Conservation (phyloP, 1,284 basidiomycete species). For the Ustilago crameri region DNA sequence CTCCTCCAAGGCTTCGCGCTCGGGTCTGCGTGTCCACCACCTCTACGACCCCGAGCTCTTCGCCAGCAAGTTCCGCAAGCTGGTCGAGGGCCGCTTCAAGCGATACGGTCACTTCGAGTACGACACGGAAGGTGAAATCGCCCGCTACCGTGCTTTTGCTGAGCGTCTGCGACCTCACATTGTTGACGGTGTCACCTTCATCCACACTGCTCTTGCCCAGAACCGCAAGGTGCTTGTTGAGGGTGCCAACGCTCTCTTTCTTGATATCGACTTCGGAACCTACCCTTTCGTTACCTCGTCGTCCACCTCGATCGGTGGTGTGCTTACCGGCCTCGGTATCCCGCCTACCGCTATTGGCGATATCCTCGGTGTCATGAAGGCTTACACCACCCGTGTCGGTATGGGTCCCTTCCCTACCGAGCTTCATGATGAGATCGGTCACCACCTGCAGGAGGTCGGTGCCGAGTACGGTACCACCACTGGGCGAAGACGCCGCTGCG, state of each 20-base stretch:
- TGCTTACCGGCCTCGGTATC: constrained; percentile 94
- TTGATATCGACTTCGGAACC: constrained; percentile 96
- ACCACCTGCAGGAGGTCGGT: constrained; percentile 92
- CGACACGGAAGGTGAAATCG: constrained; percentile 95
- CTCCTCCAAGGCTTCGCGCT: constrained; percentile 95
- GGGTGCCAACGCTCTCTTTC: constrained; percentile 97
- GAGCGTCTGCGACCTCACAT: constrained; percentile 88
- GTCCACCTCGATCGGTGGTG: constrained; percentile 90
- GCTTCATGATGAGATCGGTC: constrained; percentile 85
- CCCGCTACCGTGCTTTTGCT: constrained; percentile 87
- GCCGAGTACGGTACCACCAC: constrained; percentile 92
- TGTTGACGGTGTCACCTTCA: constrained; percentile 84
- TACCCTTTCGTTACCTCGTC: constrained; percentile 97
- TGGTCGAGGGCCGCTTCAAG: constrained; percentile 97
- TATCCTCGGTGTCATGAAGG: constrained; percentile 92
- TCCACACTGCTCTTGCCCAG: constrained; percentile 79
- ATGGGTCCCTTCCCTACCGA: constrained; percentile 98
- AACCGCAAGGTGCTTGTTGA: constrained; percentile 90
- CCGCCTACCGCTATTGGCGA: constrained; percentile 87
- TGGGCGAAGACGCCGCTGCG: constrained; percentile 88
- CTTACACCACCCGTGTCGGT: constrained; percentile 96
- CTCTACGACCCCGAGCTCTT: constrained; percentile 89
- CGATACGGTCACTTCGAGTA: constrained; percentile 98
- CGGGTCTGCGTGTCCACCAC: constrained; percentile 94
- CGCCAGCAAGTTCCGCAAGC: constrained; percentile 88